These are phyloP conservation scores for Nicotiana tomentosiformis DNA, from an alignment of 257 asterid species.

Conservation along the genomic window DNA sequence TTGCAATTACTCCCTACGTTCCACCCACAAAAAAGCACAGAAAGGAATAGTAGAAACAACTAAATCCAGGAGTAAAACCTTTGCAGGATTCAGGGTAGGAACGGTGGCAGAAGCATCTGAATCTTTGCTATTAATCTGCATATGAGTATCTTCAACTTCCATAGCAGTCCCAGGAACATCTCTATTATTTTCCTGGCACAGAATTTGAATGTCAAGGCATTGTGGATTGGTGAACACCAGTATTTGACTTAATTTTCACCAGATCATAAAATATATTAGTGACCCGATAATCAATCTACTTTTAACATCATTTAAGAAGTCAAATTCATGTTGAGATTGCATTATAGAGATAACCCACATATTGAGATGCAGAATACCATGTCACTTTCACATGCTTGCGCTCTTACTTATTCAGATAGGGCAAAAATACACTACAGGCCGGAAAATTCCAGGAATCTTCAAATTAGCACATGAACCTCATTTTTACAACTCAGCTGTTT, in stretches of 20 bases:
- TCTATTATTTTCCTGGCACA: conserved; percentile 45
- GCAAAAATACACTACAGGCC: background rate
- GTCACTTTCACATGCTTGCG: background rate
- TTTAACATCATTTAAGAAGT: background rate
- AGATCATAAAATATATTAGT: background rate
- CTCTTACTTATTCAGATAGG: background rate
- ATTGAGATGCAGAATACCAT: background rate
- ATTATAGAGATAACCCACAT: background rate
- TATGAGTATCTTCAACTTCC: conserved; percentile 28
- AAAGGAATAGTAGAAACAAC: background rate
- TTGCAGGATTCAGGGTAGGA: conserved; percentile 16
- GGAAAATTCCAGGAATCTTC: background rate
- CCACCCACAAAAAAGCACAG: background rate
- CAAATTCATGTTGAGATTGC: background rate
- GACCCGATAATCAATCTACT: background rate
- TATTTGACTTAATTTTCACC: background rate
- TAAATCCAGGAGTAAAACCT: conserved; percentile 35
- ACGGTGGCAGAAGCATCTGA: conserved; percentile 8
- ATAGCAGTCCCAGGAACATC: conserved; percentile 29
- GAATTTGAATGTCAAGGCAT: conserved; percentile 14
- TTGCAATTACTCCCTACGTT: background rate
- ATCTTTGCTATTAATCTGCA: conserved; percentile 23
- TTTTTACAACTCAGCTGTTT: background rate
- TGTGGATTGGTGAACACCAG: background rate
- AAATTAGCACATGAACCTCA: background rate